Conservation (phyloP, 441 rosid species). For the Viola pubescens region DNA sequence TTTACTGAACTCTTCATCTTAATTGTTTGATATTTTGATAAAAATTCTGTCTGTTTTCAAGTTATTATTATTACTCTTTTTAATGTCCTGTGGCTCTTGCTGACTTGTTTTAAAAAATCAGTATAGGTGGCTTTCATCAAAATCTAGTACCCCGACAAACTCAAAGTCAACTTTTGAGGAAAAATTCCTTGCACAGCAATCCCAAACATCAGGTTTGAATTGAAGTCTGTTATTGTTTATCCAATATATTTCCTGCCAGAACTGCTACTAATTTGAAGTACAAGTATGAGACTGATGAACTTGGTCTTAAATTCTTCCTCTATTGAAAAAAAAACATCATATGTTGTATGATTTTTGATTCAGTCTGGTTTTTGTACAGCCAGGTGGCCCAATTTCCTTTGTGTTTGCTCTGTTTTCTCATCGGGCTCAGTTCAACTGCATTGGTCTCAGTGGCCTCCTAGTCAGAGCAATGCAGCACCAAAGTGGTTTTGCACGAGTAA, state of each 20-base stretch:
- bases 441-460: constrained; percentile 97
- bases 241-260: no score
- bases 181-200: constrained; percentile 89
- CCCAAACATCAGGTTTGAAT: constrained; percentile 86
- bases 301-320: not conserved
- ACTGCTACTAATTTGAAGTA: not conserved
- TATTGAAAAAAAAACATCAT: not conserved
- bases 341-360: constrained; percentile 7
- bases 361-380: constrained; percentile 46
- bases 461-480: constrained; percentile 55
- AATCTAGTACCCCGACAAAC: constrained; percentile 51
- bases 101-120: constrained; percentile 37
- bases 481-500: constrained; percentile 95
- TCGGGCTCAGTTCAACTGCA: constrained; percentile 98
- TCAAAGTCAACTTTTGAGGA: constrained; percentile 87
- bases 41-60: not conserved
- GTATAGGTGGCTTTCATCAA: constrained; percentile 99
- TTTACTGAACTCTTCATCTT: not conserved
- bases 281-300: constrained; percentile 1
- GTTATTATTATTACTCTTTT: no score
- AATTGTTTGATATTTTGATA: not conserved
- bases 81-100: no score
- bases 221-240: constrained; percentile 4
- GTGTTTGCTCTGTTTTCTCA: constrained; percentile 96
- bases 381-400: constrained; percentile 98